Evolutionary conservation across 73 alveolate genomes (phyloP).

Genomic region (Tetrahymena elliotti): DNA sequence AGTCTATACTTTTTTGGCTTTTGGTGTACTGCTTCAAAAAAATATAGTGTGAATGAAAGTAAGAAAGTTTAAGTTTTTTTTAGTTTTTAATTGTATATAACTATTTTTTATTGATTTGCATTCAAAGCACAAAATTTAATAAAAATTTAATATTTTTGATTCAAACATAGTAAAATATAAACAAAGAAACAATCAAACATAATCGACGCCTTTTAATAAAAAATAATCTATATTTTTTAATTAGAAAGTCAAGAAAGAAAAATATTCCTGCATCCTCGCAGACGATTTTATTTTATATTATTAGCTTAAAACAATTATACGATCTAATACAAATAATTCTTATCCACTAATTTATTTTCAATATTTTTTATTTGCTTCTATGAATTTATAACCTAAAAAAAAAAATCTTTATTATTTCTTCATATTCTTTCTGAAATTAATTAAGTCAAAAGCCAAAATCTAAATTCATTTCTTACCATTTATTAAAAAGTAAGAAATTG

Average conservation of each 20-base stretch:
- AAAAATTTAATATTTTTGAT: not conserved
- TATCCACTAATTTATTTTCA: not conserved
- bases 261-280: not conserved
- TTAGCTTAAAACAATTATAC: not conserved
- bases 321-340: not conserved
- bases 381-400: not conserved
- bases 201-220: not conserved
- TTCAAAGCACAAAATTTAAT: not conserved
- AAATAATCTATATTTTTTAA: not conserved
- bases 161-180: not conserved
- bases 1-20: not conserved
- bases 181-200: not conserved
- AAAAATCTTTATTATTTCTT: not conserved
- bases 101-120: not conserved
- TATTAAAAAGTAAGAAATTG: not conserved
- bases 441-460: not conserved
- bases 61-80: not conserved
- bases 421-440: not conserved
- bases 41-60: not conserved
- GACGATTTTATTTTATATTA: not conserved
- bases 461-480: not conserved
- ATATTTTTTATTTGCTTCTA: not conserved
- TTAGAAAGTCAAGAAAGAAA: not conserved
- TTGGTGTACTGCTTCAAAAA: not conserved
- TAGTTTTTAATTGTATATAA: not conserved